Evolutionary conservation across 2,329 filamentous ascomycete species (phyloP), one percentile per base, ranked within the genome.

Genomic region (Colletotrichum chlorophyti): DNA sequence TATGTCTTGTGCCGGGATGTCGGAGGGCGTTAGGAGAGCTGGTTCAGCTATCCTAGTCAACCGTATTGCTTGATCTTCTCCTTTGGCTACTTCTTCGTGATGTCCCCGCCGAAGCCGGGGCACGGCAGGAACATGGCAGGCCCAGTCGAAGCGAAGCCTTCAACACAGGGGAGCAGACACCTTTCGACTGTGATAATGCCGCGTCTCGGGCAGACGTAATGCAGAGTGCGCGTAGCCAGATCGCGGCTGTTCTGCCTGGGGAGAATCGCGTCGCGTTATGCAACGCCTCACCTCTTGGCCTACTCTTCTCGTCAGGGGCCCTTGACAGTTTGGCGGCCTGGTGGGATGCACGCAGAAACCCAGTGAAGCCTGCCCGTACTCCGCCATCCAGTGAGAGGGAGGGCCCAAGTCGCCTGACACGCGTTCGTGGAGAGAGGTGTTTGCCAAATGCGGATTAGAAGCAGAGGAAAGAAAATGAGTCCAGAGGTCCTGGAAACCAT

Each of bases 361-460:
- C 43, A 31, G 19, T 45, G 37, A 43, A 49, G 15, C 31, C 46
- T 31, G 21, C 37, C 24, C n/a, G 29, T 38, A 38, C 43, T 59
- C 37, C 31, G 51, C 55, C 19, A 43, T 31, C 23, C 38, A 10
- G 31, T 50, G 24, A 42, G 37, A 26, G 26, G 35, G 29, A 32
- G 26, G 19, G 17, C 15, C 47, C 24, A 19, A 27, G 35, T 23
- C 24, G 3, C n/a, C 24, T 14, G 12, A 9, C n/a, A 38, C 42
- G 17, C 32, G 53, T 46, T 34, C 21, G 15, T 10, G n/a, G 27
- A 41, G 46, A 38, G 35, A 23, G 24, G 19, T 15, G 24, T 37
- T 34, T 49, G 26, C 51, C 55, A 31, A 34, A 55, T 49, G 38
- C 26, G 37, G 43, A 17, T 55, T 49, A 50, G 51, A n/a, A 24